Conservation (phyloP, 768 basidiomycete species). For the Atractiella rhizophila region DNA sequence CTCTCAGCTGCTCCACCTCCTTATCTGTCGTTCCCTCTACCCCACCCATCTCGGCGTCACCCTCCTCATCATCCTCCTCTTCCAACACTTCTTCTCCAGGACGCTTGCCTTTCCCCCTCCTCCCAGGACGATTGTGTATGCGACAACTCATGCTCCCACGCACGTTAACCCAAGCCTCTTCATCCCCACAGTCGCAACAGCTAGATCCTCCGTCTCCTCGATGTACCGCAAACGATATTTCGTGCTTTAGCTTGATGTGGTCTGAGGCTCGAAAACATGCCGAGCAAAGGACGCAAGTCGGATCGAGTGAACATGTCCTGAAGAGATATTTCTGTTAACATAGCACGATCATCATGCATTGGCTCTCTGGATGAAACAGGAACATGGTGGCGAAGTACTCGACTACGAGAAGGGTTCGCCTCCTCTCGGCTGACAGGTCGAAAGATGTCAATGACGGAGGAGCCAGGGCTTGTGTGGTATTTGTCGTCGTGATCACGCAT, state of each 20-base stretch:
- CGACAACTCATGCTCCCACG: slow-evolving; percentile 52
- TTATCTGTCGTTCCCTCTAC: background rate
- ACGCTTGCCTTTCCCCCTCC: background rate
- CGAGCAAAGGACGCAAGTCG: slow-evolving; percentile 70
- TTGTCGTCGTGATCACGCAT: too few relatives aligned
- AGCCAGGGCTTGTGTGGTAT: too few relatives aligned
- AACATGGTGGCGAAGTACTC: too few relatives aligned
- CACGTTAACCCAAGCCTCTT: slow-evolving; percentile 63
- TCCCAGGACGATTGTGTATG: background rate
- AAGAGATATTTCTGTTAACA: too few relatives aligned
- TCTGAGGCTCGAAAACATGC: slow-evolving; percentile 71
- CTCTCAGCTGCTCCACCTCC: background rate
- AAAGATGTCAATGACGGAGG: too few relatives aligned
- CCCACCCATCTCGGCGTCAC: background rate
- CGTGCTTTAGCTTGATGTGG: slow-evolving; percentile 46
- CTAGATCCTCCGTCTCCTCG: slow-evolving; percentile 35
- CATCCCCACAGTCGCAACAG: slow-evolving; percentile 85
- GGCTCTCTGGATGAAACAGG: too few relatives aligned
- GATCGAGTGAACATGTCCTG: slow-evolving; percentile 75
- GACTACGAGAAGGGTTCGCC: too few relatives aligned
- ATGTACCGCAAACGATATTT: slow-evolving; percentile 79
- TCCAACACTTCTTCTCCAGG: background rate
- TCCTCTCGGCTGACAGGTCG: too few relatives aligned
- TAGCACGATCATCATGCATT: too few relatives aligned
- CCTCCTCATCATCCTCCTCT: background rate